These are phyloP conservation scores for Oidium heveae DNA, from an alignment of 2,329 filamentous ascomycete genomes.

Conservation along the genomic window DNA sequence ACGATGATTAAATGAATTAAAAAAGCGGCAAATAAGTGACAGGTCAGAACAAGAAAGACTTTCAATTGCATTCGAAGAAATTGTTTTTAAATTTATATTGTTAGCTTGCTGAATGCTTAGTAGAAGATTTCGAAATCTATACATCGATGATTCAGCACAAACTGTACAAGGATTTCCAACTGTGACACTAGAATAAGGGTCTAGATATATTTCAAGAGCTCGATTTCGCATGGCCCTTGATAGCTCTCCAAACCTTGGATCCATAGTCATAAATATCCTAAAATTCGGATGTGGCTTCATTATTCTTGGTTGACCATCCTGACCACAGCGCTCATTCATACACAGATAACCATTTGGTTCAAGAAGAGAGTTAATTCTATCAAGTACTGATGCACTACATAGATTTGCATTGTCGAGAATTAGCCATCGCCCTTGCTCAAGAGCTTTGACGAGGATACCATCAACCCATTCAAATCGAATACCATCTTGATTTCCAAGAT, in stretches of 20 bases:
- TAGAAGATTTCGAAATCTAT: constrained; percentile 10
- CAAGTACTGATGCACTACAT: constrained; percentile 82
- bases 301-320: constrained; percentile 55
- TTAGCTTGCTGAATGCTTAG: not conserved
- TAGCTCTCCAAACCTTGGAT: constrained; percentile 74
- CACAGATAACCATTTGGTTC: constrained; percentile 73
- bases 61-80: constrained; percentile 10
- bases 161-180: not conserved
- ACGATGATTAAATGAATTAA: constrained; percentile 2
- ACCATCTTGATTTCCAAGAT: constrained; percentile 33
- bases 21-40: constrained; percentile 10
- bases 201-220: constrained; percentile 68
- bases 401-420: constrained; percentile 94
- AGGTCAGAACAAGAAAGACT: constrained; percentile 13
- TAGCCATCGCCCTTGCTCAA: constrained; percentile 72
- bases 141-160: constrained; percentile 8
- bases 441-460: constrained; percentile 67
- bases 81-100: not conserved
- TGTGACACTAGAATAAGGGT: constrained; percentile 13
- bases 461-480: constrained; percentile 92
- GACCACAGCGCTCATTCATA: constrained; percentile 77
- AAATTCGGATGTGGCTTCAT: constrained; percentile 69
- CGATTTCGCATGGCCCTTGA: constrained; percentile 93
- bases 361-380: constrained; percentile 79
- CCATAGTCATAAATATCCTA: constrained; percentile 79